phyloP scores from a whole-genome alignment of 352 stramenopile genomes.

The Pythium monospermum region DNA sequence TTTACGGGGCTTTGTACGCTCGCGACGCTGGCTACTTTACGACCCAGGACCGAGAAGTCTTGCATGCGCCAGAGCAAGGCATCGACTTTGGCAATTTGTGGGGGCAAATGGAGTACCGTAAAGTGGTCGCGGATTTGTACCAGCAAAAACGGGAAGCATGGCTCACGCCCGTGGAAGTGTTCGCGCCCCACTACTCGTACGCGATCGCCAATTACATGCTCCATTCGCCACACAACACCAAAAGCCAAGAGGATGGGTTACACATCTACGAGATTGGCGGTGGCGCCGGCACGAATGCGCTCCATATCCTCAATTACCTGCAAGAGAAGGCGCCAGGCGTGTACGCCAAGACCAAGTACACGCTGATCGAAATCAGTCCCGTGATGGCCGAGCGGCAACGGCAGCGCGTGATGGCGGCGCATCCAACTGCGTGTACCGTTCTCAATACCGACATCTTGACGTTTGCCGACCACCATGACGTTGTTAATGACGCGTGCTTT shows the following conservation, averaged over 20 bases:
- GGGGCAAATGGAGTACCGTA: constrained; percentile 70
- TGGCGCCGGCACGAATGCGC: constrained; percentile 84
- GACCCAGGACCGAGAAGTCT: constrained; percentile 62
- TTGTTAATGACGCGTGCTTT: constrained; percentile 56
- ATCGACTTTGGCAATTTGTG: constrained; percentile 79
- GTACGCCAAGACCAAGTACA: constrained; percentile 83
- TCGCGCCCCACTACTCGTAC: constrained; percentile 83
- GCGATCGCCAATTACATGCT: constrained; percentile 88
- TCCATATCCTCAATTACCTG: constrained; percentile 88
- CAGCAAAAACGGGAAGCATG: constrained; percentile 68
- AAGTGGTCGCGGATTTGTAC: constrained; percentile 61
- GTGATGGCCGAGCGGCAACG: constrained; percentile 81
- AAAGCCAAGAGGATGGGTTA: constrained; percentile 23
- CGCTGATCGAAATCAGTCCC: constrained; percentile 85
- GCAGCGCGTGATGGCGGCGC: constrained; percentile 42
- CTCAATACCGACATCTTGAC: constrained; percentile 81
- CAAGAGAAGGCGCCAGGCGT: constrained; percentile 61
- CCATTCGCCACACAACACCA: constrained; percentile 54
- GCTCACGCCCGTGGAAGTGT: constrained; percentile 89
- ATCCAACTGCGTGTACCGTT: constrained; percentile 63
- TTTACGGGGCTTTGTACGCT: constrained; percentile 77
- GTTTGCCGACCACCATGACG: constrained; percentile 52
- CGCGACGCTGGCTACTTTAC: constrained; percentile 80
- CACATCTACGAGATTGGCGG: constrained; percentile 86
- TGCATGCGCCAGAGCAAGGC: constrained; percentile 50